phyloP scores from a whole-genome alignment of 108 stramenopile species.

The Aurantiochytrium sp. region DNA sequence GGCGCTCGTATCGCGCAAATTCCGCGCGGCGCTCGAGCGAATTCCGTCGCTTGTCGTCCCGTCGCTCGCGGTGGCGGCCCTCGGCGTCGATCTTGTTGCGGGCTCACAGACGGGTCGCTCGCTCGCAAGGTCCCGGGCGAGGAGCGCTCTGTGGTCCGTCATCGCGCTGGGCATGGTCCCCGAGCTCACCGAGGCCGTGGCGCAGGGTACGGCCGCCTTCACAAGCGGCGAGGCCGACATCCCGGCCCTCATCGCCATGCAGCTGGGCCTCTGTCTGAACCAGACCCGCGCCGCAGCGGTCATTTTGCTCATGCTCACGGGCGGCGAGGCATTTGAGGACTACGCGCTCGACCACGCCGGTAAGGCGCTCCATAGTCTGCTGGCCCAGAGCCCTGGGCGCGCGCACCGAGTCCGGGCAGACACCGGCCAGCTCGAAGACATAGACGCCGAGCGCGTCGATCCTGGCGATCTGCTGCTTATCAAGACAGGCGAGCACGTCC shows the following conservation, averaged over 20 bases:
- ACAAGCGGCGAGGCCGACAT: constrained; percentile 9
- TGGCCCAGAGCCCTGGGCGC: not conserved
- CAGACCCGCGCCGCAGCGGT: not conserved
- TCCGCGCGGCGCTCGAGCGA: not conserved
- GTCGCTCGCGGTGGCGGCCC: not conserved
- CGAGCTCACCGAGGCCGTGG: not conserved
- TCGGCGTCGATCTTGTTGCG: not conserved
- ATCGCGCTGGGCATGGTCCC: not conserved
- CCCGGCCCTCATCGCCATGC: constrained; percentile 22
- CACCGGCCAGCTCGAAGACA: not conserved
- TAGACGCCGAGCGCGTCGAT: not conserved
- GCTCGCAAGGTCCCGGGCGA: not conserved
- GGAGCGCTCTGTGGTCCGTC: not conserved
- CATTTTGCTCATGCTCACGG: not conserved
- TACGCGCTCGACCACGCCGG: constrained; percentile 13
- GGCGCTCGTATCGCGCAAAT: not conserved
- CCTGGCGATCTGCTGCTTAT: not conserved
- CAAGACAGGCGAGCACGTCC: not conserved
- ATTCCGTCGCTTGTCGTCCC: not conserved
- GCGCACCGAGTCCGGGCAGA: not conserved
- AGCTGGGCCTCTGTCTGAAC: not conserved
- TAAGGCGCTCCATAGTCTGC: not conserved
- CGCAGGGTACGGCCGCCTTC: not conserved
- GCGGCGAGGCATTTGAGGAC: constrained; percentile 20
- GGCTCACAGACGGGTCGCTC: no score